phyloP scores from a whole-genome alignment of 2,329 filamentous ascomycete genomes.

The Orbilia brochopaga region DNA sequence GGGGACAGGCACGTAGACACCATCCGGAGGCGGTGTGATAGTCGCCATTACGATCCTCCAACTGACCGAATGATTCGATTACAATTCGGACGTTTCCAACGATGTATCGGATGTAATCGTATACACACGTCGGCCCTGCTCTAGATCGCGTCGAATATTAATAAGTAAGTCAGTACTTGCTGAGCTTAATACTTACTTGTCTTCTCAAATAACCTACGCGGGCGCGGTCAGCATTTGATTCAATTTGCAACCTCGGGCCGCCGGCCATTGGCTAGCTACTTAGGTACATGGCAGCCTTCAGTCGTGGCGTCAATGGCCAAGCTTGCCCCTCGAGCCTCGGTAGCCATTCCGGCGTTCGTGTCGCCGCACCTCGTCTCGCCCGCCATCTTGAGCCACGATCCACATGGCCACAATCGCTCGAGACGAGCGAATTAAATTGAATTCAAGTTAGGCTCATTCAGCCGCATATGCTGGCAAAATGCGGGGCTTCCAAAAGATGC shows the following conservation, averaged over 20 bases:
- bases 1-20: constrained; percentile 68
- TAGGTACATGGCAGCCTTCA: not conserved
- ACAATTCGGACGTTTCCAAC: too few species aligned
- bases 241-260: not conserved
- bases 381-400: not conserved
- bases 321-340: not conserved
- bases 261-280: not conserved
- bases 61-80: too few species aligned
- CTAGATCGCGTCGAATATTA: too few species aligned
- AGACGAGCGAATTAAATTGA: not conserved
- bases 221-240: not conserved
- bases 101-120: too few species aligned
- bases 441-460: not conserved
- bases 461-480: not conserved
- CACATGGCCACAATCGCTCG: not conserved
- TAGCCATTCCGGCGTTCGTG: not conserved
- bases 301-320: not conserved
- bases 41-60: constrained; percentile 32
- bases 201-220: not conserved
- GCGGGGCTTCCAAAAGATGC: too few species aligned
- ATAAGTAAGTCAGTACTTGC: too few species aligned
- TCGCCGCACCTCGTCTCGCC: not conserved
- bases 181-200: too few species aligned
- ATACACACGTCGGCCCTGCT: too few species aligned
- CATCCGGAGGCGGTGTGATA: constrained; percentile 61